phyloP scores from a whole-genome alignment of 345 rosid genomes.

The Citrus cavaleriei region DNA sequence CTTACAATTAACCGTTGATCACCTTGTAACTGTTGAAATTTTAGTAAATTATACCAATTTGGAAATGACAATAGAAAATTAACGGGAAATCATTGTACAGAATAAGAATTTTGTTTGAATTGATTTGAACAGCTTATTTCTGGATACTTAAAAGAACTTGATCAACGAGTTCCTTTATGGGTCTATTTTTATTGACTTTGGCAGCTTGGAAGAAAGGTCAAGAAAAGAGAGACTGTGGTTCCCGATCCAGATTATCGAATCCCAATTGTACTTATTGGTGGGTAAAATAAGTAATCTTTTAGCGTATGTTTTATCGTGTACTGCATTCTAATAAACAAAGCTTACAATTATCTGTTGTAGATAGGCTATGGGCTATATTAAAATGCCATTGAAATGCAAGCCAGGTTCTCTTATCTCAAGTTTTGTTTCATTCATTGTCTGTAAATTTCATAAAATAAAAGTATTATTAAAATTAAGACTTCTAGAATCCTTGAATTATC shows the following conservation, averaged over 20 bases:
- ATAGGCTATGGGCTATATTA: not conserved
- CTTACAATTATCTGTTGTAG: not conserved
- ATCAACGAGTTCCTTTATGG: slow-evolving; percentile 1
- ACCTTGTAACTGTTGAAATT: not conserved
- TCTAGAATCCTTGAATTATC: not conserved
- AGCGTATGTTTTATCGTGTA: not conserved
- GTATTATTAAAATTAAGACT: not conserved
- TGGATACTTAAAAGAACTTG: not conserved
- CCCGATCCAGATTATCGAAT: slow-evolving; percentile 69
- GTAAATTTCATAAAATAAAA: not conserved
- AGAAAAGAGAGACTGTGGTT: slow-evolving; percentile 49
- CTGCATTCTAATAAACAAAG: not conserved
- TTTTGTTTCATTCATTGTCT: too few species aligned
- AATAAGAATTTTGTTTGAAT: not conserved
- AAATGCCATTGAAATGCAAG: not conserved
- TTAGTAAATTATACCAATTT: not conserved
- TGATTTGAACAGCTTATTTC: not conserved
- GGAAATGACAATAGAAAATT: not conserved
- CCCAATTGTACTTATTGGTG: slow-evolving; percentile 54
- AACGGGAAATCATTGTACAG: not conserved
- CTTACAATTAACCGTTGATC: not conserved
- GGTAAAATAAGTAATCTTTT: not conserved
- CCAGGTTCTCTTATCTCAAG: not conserved
- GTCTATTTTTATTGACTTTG: slow-evolving; percentile 14
- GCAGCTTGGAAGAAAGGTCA: slow-evolving; percentile 49